Evolutionary conservation across 75 land plant genomes (phyloP).

Genomic region (Pinus albicaulis): DNA sequence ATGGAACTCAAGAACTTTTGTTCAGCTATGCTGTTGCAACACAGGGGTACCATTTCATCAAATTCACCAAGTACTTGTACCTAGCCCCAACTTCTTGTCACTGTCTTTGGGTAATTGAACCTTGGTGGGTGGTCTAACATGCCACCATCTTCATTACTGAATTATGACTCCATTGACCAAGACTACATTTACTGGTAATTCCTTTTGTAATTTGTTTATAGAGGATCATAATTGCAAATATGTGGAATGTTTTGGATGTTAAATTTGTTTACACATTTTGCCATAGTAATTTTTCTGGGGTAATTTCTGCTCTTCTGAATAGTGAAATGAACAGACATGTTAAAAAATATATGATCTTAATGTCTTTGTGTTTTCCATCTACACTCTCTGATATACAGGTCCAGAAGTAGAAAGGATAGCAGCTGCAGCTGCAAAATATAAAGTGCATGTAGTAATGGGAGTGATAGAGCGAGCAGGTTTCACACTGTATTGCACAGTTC

Average conservation of each 20-base stretch:
- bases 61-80: no score
- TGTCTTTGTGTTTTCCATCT: background rate
- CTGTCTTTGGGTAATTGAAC: no score
- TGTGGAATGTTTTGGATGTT: background rate
- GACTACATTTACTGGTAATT: no score
- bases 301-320: background rate
- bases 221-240: no score
- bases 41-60: no score
- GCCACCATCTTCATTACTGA: no score
- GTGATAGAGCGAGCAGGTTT: slow-evolving; percentile 91
- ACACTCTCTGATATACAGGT: slow-evolving; percentile 39
- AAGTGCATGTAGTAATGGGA: slow-evolving; percentile 84
- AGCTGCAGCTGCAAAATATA: slow-evolving; percentile 76
- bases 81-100: no score
- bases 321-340: background rate
- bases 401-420: slow-evolving; percentile 94
- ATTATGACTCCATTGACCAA: no score
- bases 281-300: background rate
- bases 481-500: slow-evolving; percentile 83
- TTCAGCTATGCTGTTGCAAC: no score
- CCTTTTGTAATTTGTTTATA: no score
- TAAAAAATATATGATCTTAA: background rate
- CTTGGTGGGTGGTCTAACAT: no score
- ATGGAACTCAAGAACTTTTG: no score
- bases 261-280: background rate